A percentile compares a stretch with the other conserved stretches of the same genome.
Evolutionary conservation across 2,329 filamentous ascomycete species (phyloP).

Genomic region (Apiospora koreana): DNA sequence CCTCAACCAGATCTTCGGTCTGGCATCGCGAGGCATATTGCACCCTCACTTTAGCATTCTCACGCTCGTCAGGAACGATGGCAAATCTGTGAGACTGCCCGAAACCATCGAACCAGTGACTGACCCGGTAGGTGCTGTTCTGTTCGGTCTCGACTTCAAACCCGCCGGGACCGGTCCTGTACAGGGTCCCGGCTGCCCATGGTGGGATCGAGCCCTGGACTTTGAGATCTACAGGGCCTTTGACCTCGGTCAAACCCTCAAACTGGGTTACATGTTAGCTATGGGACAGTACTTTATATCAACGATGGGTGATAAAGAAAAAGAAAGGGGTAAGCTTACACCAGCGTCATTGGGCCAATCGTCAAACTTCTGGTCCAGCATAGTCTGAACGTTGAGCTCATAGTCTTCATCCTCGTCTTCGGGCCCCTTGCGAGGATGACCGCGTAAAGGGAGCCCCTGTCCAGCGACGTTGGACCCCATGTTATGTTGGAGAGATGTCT

Average conservation of each 20-base stretch:
- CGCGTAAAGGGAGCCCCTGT: not conserved
- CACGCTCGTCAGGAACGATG: constrained; percentile 47
- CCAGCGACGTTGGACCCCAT: not conserved
- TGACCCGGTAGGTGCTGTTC: constrained; percentile 60
- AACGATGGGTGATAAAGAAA: not conserved
- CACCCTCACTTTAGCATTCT: constrained; percentile 43
- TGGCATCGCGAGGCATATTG: constrained; percentile 72
- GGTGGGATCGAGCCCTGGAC: constrained; percentile 68
- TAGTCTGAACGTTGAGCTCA: constrained; percentile 19
- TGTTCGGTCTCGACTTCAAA: constrained; percentile 60
- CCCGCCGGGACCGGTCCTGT: constrained; percentile 72
- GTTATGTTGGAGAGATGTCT: not conserved
- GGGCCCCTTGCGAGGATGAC: constrained; percentile 7
- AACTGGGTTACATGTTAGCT: constrained; percentile 51
- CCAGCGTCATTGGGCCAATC: constrained; percentile 55
- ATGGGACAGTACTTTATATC: no score
- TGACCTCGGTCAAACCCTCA: constrained; percentile 65
- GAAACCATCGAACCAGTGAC: constrained; percentile 83
- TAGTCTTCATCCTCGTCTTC: constrained; percentile 24
- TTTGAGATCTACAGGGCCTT: constrained; percentile 61
- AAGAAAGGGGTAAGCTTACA: constrained; percentile 33
- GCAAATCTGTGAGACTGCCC: constrained; percentile 73
- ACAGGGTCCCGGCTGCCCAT: constrained; percentile 72
- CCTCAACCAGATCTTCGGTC: constrained; percentile 62
- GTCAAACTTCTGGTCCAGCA: constrained; percentile 27